phyloP scores from a whole-genome alignment of 768 basidiomycete genomes.

The Glaciozyma martinii region DNA sequence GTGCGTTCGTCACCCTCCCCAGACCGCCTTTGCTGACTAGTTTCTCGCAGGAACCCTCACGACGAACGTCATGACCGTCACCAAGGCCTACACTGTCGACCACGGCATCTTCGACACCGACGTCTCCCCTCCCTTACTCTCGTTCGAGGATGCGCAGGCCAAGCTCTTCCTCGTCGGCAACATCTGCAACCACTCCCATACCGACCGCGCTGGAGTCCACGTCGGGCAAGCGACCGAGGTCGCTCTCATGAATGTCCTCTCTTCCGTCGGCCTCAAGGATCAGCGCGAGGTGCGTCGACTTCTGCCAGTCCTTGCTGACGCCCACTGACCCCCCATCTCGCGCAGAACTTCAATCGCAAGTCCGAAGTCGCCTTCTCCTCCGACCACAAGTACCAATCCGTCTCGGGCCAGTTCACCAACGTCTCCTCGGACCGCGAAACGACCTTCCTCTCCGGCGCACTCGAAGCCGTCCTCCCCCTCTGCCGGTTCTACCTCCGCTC shows the following conservation, averaged over 20 bases:
- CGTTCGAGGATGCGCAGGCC: constrained; percentile 45
- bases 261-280: constrained; percentile 58
- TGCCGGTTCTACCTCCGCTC: constrained; percentile 85
- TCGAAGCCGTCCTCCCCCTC: constrained; percentile 73
- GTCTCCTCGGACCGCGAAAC: constrained; percentile 50
- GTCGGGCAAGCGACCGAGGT: constrained; percentile 91
- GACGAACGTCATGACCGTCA: constrained; percentile 92
- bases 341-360: constrained; percentile 39
- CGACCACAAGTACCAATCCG: constrained; percentile 86
- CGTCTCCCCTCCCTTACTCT: constrained; percentile 41
- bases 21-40: background rate
- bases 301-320: background rate
- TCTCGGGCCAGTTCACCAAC: constrained; percentile 52
- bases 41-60: constrained; percentile 66
- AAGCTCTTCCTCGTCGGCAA: constrained; percentile 74
- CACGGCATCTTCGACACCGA: constrained; percentile 60
- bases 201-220: constrained; percentile 60
- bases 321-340: background rate
- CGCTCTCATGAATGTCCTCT: constrained; percentile 71
- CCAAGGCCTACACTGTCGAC: constrained; percentile 77
- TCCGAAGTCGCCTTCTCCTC: constrained; percentile 85
- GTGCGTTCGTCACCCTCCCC: constrained; percentile 42
- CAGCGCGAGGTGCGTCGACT: constrained; percentile 52
- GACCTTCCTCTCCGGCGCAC: constrained; percentile 85
- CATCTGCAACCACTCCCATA: constrained; percentile 79